Conservation (phyloP, 2,329 filamentous ascomycete species). For the Sarocladiaceae sp. region DNA sequence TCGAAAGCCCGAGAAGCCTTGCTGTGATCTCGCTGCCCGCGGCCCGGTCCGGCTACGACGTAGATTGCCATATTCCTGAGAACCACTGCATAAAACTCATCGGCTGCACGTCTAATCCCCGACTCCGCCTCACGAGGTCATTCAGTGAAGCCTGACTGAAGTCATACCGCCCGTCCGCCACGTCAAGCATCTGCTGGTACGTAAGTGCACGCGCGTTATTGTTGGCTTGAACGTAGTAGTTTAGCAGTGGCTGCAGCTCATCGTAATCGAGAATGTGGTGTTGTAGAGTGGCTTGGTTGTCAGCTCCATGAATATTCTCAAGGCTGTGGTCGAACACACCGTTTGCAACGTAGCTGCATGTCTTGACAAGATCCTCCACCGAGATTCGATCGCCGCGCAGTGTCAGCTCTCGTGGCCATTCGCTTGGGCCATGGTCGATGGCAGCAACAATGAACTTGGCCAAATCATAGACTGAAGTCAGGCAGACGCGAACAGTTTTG, state of each 20-base stretch:
- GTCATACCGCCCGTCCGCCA: constrained; percentile 64
- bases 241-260: constrained; percentile 35
- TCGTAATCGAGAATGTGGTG: constrained; percentile 33
- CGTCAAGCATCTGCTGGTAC: constrained; percentile 61
- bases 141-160: constrained; percentile 60
- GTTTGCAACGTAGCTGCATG: constrained; percentile 45
- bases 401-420: constrained; percentile 65
- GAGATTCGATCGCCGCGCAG: constrained; percentile 65
- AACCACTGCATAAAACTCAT: constrained; percentile 53
- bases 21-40: no score
- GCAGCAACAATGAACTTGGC: constrained; percentile 68
- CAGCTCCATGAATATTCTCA: constrained; percentile 2
- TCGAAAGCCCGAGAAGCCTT: no score
- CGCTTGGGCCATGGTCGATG: constrained; percentile 53
- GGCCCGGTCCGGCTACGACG: neutral
- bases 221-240: constrained; percentile 40
- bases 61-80: constrained; percentile 17
- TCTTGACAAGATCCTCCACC: constrained; percentile 53
- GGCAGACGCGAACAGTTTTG: constrained; percentile 50
- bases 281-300: constrained; percentile 32
- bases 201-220: constrained; percentile 46
- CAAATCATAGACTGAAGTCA: constrained; percentile 68
- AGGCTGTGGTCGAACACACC: constrained; percentile 26
- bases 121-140: constrained; percentile 31
- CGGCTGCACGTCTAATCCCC: constrained; percentile 35